Conservation (phyloP, 352 stramenopile species). For the Globisporangium megalacanthum region DNA sequence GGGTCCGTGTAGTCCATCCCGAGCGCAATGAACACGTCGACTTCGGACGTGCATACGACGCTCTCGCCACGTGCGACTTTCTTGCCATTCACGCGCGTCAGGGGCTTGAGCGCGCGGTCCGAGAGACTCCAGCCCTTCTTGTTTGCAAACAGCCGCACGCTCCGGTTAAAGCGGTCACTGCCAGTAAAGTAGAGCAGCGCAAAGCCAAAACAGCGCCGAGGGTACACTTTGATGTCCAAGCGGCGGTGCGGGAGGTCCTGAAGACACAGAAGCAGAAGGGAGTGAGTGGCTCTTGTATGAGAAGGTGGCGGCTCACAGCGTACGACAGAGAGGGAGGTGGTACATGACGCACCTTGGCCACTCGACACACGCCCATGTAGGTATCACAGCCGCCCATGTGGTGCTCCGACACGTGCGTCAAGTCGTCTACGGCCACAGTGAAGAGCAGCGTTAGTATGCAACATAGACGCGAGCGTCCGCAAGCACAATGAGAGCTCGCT, state of each 20-base stretch:
- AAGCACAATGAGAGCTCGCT: no score
- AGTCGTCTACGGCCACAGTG: slow-evolving; percentile 34
- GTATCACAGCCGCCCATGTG: slow-evolving; percentile 52
- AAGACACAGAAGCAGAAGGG: neutral
- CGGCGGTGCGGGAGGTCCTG: slow-evolving; percentile 51
- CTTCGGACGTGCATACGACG: slow-evolving; percentile 73
- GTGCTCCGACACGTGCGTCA: slow-evolving; percentile 59
- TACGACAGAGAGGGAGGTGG: neutral
- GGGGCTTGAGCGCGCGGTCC: slow-evolving; percentile 56
- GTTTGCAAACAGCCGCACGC: slow-evolving; percentile 74
- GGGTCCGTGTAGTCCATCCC: slow-evolving; percentile 82
- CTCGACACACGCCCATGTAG: slow-evolving; percentile 84
- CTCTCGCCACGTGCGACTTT: slow-evolving; percentile 61
- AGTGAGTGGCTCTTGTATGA: no score
- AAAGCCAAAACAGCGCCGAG: slow-evolving; percentile 70
- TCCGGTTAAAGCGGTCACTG: slow-evolving; percentile 89
- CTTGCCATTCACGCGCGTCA: slow-evolving; percentile 47
- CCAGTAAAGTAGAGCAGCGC: slow-evolving; percentile 90
- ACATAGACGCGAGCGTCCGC: neutral
- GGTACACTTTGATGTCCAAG: slow-evolving; percentile 87
- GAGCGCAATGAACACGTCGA: slow-evolving; percentile 82
- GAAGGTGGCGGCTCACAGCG: neutral
- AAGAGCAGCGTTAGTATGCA: neutral
- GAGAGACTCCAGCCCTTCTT: slow-evolving; percentile 78
- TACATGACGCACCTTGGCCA: slow-evolving; percentile 35